Evolutionary conservation across 2,329 filamentous ascomycete genomes (phyloP), one percentile per base, ranked within the genome.

Genomic region (Trichoderma afroharzianum): DNA sequence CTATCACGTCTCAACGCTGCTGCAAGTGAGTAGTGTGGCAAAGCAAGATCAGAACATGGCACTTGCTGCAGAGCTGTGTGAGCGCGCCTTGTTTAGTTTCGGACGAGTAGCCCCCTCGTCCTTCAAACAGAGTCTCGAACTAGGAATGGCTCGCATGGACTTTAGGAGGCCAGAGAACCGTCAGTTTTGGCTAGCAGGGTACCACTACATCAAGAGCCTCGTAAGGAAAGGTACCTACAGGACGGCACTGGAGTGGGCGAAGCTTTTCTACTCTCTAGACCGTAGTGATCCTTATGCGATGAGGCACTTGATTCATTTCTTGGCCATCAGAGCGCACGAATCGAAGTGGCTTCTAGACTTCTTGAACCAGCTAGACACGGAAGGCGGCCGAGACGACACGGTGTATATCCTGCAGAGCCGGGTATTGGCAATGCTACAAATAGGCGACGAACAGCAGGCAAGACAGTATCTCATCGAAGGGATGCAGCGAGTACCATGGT

Each of bases 191-290:
- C 88, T 98, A 43, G 93, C 94, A 1, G 93, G 91, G 9, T 97
- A 94, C 85, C 90, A 95, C 75, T 98, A 98, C 77, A 91, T 98
- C 76, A 89, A 88, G 76, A 96, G 93, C 75, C 85, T 99, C 26
- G 87, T 94, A 18, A 91, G 94, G 82, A 95, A 97, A 76, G 94
- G 95, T n/a, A 98, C 95, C 1, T 97, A 94, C 85, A 88, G 94
- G 61, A 98, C 96, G 1, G 94, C 94, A 0, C 90, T 97, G 62
- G 96, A 98, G 81, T 99, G 96, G 95, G 88, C 93, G 7, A 97
- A 96, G 82, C 83, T 98, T 6, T 84, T 98, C 11, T 86, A 97
- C 33, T 88, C 91, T 71, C 82, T 98, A 72, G 89, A 94, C 75
- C 90, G 90, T 62, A 83, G 85, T 4, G 96, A 99, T 78, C 94